Percentiles rank a stretch among this genome's conserved stretches.
phyloP scores from a whole-genome alignment of 1,284 basidiomycete genomes.

The Puccinia triticina region DNA sequence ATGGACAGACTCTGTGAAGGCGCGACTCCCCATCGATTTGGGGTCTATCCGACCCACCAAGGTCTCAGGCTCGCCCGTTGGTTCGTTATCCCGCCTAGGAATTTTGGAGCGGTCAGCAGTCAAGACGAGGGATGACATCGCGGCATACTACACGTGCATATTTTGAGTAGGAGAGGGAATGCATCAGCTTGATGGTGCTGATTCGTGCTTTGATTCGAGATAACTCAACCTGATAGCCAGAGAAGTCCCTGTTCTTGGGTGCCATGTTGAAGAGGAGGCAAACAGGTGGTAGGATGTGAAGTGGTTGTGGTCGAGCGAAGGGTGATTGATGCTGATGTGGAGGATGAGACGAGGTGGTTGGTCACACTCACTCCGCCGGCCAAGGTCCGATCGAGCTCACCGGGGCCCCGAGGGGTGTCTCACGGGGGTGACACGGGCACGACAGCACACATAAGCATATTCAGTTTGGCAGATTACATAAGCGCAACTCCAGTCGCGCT shows the following conservation, averaged over 20 bases:
- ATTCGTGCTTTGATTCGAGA: not conserved
- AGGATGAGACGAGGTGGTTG: too few relatives aligned
- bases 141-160: conserved; percentile 42
- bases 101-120: conserved; percentile 57
- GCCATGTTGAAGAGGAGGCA: conserved; percentile 24
- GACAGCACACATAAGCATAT: too few relatives aligned
- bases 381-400: too few relatives aligned
- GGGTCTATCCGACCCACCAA: conserved; percentile 88
- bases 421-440: too few relatives aligned
- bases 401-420: too few relatives aligned
- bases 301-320: too few relatives aligned
- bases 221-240: conserved; percentile 46
- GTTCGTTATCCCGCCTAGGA: conserved; percentile 72
- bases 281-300: too few relatives aligned
- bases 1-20: conserved; percentile 72
- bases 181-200: conserved; percentile 1
- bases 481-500: too few relatives aligned
- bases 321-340: too few relatives aligned
- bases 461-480: too few relatives aligned
- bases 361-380: too few relatives aligned
- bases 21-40: conserved; percentile 90
- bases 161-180: not conserved
- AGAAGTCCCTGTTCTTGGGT: conserved; percentile 51
- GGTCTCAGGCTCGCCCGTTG: conserved; percentile 91
- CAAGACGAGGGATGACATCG: conserved; percentile 57